phyloP scores from a whole-genome alignment of 176 grass and related monocot species.

The Canna indica region DNA sequence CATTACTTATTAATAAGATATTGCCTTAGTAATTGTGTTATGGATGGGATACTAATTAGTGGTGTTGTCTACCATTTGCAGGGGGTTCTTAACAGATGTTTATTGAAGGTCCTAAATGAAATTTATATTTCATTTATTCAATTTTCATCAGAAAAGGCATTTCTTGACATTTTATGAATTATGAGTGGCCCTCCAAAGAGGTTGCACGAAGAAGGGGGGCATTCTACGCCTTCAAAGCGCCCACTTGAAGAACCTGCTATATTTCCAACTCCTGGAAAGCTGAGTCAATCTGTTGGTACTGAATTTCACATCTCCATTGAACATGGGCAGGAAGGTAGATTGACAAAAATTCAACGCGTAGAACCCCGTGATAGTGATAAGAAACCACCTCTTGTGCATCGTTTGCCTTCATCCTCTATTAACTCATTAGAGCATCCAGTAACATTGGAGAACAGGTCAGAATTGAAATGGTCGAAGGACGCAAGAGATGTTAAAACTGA shows the following conservation, averaged over 20 bases:
- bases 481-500: conserved; percentile 35
- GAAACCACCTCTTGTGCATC: conserved; percentile 34
- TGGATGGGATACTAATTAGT: too few species aligned
- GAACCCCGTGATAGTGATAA: conserved; percentile 69
- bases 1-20: too few species aligned
- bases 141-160: neutral
- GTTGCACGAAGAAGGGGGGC: conserved; percentile 54
- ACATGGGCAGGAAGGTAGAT: conserved; percentile 46
- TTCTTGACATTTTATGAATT: neutral
- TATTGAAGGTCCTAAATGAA: neutral
- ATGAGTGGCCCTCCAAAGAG: conserved; percentile 82
- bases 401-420: conserved; percentile 29
- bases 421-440: conserved; percentile 28
- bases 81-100: neutral
- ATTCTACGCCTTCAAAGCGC: conserved; percentile 54
- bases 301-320: conserved; percentile 60
- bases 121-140: neutral
- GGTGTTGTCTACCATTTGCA: neutral
- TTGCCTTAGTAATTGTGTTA: too few species aligned
- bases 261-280: conserved; percentile 40
- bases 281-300: conserved; percentile 31
- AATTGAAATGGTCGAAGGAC: conserved; percentile 54
- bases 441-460: conserved; percentile 47
- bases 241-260: conserved; percentile 47
- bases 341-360: conserved; percentile 46